These are phyloP conservation scores for Oidiodendron maius DNA, from an alignment of 495 filamentous ascomycete species.

Conservation along the genomic window DNA sequence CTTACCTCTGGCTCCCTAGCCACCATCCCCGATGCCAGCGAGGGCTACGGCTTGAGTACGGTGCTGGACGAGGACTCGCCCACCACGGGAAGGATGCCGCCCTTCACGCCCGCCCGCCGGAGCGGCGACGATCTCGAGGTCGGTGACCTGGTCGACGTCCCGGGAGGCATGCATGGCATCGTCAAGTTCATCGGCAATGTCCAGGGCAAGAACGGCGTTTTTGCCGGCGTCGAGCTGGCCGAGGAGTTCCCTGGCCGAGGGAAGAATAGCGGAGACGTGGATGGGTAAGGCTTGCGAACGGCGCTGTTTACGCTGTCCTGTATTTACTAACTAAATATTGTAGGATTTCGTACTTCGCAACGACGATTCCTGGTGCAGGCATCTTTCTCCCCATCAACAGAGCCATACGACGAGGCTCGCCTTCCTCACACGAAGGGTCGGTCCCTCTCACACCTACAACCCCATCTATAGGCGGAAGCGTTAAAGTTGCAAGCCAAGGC, in stretches of 20 bases:
- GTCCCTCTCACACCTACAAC: conserved; percentile 64
- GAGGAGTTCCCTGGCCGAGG: conserved; percentile 73
- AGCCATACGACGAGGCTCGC: conserved; percentile 63
- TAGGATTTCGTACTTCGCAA: conserved; percentile 79
- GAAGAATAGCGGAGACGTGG: conserved; percentile 96
- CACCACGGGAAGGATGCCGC: conserved; percentile 31
- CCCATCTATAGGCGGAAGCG: conserved; percentile 41
- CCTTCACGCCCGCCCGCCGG: conserved; percentile 30
- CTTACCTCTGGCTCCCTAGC: conserved; percentile 56
- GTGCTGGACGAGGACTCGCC: conserved; percentile 39
- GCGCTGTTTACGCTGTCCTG: not conserved
- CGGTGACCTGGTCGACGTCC: conserved; percentile 89
- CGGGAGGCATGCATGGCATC: conserved; percentile 86
- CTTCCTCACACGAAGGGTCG: conserved; percentile 47
- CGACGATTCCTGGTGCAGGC: conserved; percentile 69
- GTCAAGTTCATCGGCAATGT: conserved; percentile 87
- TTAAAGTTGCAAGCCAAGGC: conserved; percentile 46
- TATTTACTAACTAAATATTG: conserved; percentile 19
- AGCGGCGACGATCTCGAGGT: conserved; percentile 55
- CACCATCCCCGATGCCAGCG: conserved; percentile 53
- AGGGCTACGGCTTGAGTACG: conserved; percentile 49
- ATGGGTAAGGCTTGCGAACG: conserved; percentile 59
- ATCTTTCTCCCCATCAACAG: conserved; percentile 94
- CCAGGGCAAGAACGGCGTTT: conserved; percentile 81
- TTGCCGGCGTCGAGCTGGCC: conserved; percentile 91